Base-by-base conservation (phyloP, 73 alveolate species). In the Blepharisma stoltei region DNA sequence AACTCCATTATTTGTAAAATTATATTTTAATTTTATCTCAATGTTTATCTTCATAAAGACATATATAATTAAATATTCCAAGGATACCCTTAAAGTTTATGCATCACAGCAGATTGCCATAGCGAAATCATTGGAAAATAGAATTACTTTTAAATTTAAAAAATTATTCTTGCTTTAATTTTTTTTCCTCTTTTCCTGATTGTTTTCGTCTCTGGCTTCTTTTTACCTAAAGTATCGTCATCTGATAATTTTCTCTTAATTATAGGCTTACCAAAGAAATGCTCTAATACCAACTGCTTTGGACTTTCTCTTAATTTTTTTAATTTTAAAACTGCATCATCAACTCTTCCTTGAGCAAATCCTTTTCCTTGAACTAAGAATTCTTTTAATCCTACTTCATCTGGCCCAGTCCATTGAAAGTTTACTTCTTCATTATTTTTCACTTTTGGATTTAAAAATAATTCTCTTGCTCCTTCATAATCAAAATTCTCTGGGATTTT, bases 391-490 rank as follows among this genome's bases (percentile, higher is more conserved):
- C 80, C 91, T 14, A 70, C 88, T 43, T 70, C 88, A 82, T 91
- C 81, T n/a, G 91, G 88, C n/a, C 78, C 23, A 49, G 54, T 70
- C 85, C 84, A 89, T 53, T 81, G 76, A 38, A 85, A 4, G 7
- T 55, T 6, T 7, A 54, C 53, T 21, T 78, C 48, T 3, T 66
- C 18, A 55, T 54, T 67, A 32, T 32, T 32, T 32, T 32, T 32
- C 27, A 90, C 92, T 76, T 90, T 93, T 5, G 95, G 96, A 20
- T 90, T 78, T 70, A 79, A 76, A 77, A 93, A 93, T 37, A 93
- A 82, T 50, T 88, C 78, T 67, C 96, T 80, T 0, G 97, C 96
- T 53, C 71, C 76, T 45, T 81, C 87, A 82, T 80, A 93, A 66
- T 89, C 83, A 68, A 88, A 93, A 54, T 83, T 76, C 9, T 88